phyloP scores from a whole-genome alignment of 768 basidiomycete species.

The Tulasnella calospora region DNA sequence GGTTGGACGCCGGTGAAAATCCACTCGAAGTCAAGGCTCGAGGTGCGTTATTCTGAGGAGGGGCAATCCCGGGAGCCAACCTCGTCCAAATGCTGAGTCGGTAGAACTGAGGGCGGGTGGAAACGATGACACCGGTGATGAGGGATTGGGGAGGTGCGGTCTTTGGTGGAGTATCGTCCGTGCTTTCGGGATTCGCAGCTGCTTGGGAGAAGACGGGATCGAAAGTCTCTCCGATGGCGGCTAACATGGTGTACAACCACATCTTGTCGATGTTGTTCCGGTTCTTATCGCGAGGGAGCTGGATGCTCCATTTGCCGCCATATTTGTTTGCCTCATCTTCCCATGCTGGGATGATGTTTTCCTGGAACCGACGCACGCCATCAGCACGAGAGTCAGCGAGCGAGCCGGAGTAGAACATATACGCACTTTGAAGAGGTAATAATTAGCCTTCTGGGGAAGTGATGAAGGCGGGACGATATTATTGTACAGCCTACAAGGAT shows the following conservation, averaged over 20 bases:
- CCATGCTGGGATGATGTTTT: conserved; percentile 95
- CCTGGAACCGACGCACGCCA: conserved; percentile 45
- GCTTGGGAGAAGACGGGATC: conserved; percentile 68
- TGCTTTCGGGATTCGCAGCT: conserved; percentile 43
- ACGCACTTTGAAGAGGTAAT: conserved; percentile 92
- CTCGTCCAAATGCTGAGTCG: conserved; percentile 98
- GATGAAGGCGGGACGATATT: conserved; percentile 94
- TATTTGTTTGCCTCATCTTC: conserved; percentile 95
- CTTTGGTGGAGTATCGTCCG: conserved; percentile 44
- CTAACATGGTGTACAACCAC: conserved; percentile 99
- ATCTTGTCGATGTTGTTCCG: conserved; percentile 77
- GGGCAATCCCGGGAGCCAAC: conserved; percentile 50
- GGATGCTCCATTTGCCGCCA: conserved; percentile 98
- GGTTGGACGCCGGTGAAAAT: conserved; percentile 4
- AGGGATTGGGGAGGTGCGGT: conserved; percentile 49
- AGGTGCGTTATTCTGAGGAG: not conserved
- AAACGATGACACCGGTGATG: conserved; percentile 89
- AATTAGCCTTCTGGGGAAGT: conserved; percentile 94
- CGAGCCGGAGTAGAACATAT: not conserved
- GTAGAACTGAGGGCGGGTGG: conserved; percentile 90
- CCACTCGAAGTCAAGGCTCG: conserved; percentile 22
- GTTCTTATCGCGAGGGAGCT: conserved; percentile 94
- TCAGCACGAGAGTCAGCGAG: conserved; percentile 31
- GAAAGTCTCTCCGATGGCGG: conserved; percentile 98
- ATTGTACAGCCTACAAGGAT: conserved; percentile 69